A percentile compares a stretch with the other conserved stretches of the same genome.
These are phyloP conservation scores for Aegilops tauschii DNA, from an alignment of 176 grass and related monocot genomes.

Conservation along the genomic window DNA sequence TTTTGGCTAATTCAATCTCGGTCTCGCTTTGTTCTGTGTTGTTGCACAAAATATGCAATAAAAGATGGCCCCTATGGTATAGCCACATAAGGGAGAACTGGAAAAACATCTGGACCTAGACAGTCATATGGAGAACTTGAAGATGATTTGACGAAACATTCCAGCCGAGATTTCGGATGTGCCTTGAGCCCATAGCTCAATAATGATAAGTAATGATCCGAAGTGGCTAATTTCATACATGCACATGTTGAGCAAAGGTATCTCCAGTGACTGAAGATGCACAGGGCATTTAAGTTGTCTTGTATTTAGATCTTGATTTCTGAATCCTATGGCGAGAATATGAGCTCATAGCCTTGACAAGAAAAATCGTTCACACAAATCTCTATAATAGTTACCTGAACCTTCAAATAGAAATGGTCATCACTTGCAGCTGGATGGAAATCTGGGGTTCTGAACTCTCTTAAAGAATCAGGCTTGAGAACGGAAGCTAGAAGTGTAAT, in stretches of 20 bases:
- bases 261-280: not conserved
- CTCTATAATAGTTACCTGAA: conserved; percentile 73
- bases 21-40: not conserved
- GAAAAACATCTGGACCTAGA: not conserved
- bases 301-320: conserved; percentile 8
- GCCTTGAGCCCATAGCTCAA: not conserved
- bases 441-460: conserved; percentile 72
- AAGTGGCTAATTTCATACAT: not conserved
- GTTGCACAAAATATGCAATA: not conserved
- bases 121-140: not conserved
- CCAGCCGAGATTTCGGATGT: not conserved
- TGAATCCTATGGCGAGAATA: not conserved
- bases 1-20: not conserved
- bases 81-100: not conserved
- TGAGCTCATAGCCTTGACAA: not conserved
- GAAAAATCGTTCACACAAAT: conserved; percentile 3
- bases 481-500: conserved; percentile 74
- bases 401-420: conserved; percentile 81
- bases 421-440: conserved; percentile 68
- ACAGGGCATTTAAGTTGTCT: not conserved
- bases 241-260: not conserved
- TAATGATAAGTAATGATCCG: not conserved
- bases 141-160: not conserved
- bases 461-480: conserved; percentile 71
- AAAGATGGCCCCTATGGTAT: not conserved